phyloP scores from a whole-genome alignment of 768 basidiomycete species.

The Tephrocybe rancida region DNA sequence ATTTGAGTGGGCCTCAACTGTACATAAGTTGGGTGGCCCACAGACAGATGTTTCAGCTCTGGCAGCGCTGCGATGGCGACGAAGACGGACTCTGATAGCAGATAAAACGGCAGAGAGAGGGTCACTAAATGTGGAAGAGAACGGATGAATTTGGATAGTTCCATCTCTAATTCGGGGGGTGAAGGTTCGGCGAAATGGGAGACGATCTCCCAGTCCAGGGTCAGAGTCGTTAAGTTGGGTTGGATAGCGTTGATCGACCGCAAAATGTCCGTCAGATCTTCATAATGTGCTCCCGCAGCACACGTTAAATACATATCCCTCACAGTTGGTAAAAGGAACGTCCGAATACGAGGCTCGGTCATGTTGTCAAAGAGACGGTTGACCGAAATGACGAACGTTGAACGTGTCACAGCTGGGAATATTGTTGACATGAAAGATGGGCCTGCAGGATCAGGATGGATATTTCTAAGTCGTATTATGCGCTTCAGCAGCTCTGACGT shows the following conservation, averaged over 20 bases:
- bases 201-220: slow-evolving; percentile 1
- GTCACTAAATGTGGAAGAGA: neutral
- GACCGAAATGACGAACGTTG: neutral
- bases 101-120: slow-evolving; percentile 1
- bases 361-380: neutral
- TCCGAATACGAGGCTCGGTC: neutral
- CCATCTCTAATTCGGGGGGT: neutral
- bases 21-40: neutral
- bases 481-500: neutral
- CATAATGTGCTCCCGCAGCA: neutral
- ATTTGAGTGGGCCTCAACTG: neutral
- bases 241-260: neutral
- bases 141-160: neutral
- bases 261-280: neutral
- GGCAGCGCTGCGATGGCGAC: neutral
- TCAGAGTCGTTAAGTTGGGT: slow-evolving; percentile 3
- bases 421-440: slow-evolving; percentile 1
- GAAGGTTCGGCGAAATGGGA: neutral
- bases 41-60: neutral
- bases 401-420: slow-evolving; percentile 1
- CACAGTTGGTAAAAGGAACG: slow-evolving; percentile 7
- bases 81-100: neutral
- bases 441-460: neutral
- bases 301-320: neutral
- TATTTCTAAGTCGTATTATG: neutral